Conservation (phyloP, 2,329 filamentous ascomycete genomes). For the Cladosporium austrohemisphaericum region DNA sequence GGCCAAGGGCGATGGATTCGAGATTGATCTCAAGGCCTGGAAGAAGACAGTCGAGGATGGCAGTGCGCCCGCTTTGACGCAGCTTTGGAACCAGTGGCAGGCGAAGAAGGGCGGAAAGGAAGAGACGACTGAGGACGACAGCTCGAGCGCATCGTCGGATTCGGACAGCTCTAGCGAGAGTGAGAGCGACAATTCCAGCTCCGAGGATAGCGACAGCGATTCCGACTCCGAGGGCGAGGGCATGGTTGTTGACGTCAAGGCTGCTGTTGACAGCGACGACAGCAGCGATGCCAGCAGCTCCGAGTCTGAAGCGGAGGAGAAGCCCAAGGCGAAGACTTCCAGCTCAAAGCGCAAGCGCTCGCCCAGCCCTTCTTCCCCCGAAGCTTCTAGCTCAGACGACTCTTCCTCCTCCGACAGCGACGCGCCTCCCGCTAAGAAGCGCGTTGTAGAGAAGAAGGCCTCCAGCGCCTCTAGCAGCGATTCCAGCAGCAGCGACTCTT, state of each 20-base stretch:
- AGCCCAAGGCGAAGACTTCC: constrained; percentile 9
- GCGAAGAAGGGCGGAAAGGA: constrained; percentile 19
- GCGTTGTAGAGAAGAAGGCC: constrained; percentile 21
- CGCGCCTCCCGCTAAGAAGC: constrained; percentile 31
- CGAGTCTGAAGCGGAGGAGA: constrained; percentile 9
- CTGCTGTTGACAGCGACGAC: constrained; percentile 5
- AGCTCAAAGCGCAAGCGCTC: constrained; percentile 18
- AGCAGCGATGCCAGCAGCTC: constrained; percentile 17
- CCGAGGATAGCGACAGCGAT: constrained; percentile 23
- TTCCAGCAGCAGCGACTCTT: constrained; percentile 11
- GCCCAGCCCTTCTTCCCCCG: constrained; percentile 8
- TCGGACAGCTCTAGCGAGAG: constrained; percentile 11
- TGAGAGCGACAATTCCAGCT: too few species aligned
- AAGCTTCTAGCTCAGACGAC: constrained; percentile 19
- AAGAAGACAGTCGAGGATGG: constrained; percentile 20
- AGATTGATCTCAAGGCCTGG: constrained; percentile 20
- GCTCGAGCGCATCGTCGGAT: constrained; percentile 11
- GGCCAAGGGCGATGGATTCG: constrained; percentile 29
- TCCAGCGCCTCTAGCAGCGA: constrained; percentile 15
- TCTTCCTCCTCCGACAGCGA: constrained; percentile 21
- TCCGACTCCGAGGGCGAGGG: constrained; percentile 15
- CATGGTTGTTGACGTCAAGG: constrained; percentile 11
- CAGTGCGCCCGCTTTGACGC: constrained; percentile 14
- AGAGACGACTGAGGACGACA: constrained; percentile 14
- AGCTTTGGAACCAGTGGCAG: constrained; percentile 13